Base-by-base conservation (phyloP, 345 rosid species). In the Gynandropsis gynandra region DNA sequence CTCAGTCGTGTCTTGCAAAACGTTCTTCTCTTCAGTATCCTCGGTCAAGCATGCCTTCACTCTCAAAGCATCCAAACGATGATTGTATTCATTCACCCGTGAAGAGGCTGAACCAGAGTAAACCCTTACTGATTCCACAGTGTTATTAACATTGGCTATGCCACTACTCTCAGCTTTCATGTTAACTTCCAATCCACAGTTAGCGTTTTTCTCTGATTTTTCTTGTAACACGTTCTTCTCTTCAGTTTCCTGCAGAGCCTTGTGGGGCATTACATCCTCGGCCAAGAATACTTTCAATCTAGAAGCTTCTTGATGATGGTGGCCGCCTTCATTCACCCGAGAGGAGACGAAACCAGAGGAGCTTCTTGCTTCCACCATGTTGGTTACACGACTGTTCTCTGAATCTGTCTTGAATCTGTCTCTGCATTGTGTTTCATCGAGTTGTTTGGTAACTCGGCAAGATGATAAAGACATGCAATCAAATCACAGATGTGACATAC, bases 391-490 rank as follows among this genome's bases (percentile, higher is more conserved):
- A 10, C 50, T 66, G n/a, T 56, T 70, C 24, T 71, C 72, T 54
- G 42, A 15, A 10, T 61, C 67, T 19, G 64, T 16, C 43, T 63
- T 68, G 54, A 80, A 71, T 44, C 74, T 82, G 61, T 59, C 81
- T 69, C 89, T 85, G 65, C 42, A 76, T 41, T 39, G 37, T 40
- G 12, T 19, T 8, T 50, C 33, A 15, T 65, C 44, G 45, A 16
- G 3, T 21, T 24, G 16, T 14, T 29, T 13, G 8, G 42, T 34
- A 8, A 32, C 32, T 11, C 1, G 8, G 7, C 48, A 7, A 16
- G 12, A 46, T 8, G 9, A 35, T 15, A 46, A 29, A 58, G 12
- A 12, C 38, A 16, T 29, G 8, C 3, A 13, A 27, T 10, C 48
- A n/a, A 29, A 59, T 61, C 61, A 54, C 19, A 67, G 62, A 61